Evolutionary conservation across 345 rosid genomes (phyloP), one percentile per base, ranked within the genome.

Genomic region (Aurinia saxatilis): DNA sequence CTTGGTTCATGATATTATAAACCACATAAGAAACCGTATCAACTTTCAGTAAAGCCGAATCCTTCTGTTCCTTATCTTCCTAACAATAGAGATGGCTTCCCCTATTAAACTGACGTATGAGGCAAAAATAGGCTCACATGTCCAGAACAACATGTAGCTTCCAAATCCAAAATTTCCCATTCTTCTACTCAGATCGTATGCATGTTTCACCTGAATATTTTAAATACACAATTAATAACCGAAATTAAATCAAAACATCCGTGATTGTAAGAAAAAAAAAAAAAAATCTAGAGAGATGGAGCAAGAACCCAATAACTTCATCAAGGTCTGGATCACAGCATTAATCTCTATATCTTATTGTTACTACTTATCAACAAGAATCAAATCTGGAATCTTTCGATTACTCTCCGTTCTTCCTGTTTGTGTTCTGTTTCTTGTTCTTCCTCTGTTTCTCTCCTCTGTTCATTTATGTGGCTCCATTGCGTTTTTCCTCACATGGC

Each of bases 351-450:
- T 80, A 42, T 56, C 11, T 15, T 80, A 70, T 17, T 75, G 73
- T 30, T 54, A 70, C 30, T 65, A 50, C 39, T 15, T 78, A 17
- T 12, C 61, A 37, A 64, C 73, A 1, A 75, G 45, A 11, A 65
- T 78, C 44, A 57, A 73, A 3, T 46, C 50, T 57, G 66, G 73
- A 31, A 49, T 27, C 33, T 39, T 42, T 16, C 57, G 82, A 53
- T 70, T 78, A 4, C 10, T 74, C 14, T 63, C 68, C 50, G 50
- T 78, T 31, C 63, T 67, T 19, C 82, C 78, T 2, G 19, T 81
- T 0, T 10, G 65, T 53, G 54, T 29, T 62, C 53, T 72, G 50
- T 79, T 78, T 65, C 25, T 45, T n/a, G 12, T 52, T 30, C 47
- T 77, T 34, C 83, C 83, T 50, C 14, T 65, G 12, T 23, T 1